Evolutionary conservation across 768 basidiomycete genomes (phyloP), one percentile per base, ranked within the genome.

Genomic region (Pholiota conissans): DNA sequence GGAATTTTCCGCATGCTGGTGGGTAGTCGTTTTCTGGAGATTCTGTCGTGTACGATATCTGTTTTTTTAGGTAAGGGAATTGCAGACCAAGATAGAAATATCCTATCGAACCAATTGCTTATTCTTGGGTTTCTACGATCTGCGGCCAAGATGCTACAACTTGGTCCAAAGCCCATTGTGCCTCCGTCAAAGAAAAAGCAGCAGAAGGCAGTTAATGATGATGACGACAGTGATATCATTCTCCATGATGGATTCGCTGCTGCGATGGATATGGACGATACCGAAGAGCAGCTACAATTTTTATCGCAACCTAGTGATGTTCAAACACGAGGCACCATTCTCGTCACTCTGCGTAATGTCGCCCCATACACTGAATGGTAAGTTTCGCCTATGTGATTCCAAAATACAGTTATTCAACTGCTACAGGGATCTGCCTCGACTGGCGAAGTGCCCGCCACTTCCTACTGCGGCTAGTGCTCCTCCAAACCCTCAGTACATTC

Each of bases 1-100:
- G 93, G 88, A 97, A 98, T 70, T 98, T 98, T 69, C 96, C 96
- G 57, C 96, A 98, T 75, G 90, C 90, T 65, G 95, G 95, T 92
- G 65, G 61, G 84, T 66, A 11, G 22, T 58, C 5, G 18, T 49
- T 56, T 58, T 37, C 53, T 8, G 53, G 20, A 52, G 2, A 11
- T 20, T 40, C 22, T 40, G 3, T 20, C 42, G 0, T 49, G 35
- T 22, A 45, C 24, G 42, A 45, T 7, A 7, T n/a, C 2, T 46
- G 58, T 45, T 20, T 56, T 34, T 34, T 39, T 65, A 92, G 90
- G 91, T 24, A 92, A 86, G 68, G 93, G 95, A 2, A 95, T 98
- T 59, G 84, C 90, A 22, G 93, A 98, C 70, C 93, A 95, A 72
- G 90, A 95, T 67, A 84, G 95, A 49, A 98, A 97, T 72, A 91